Percentiles rank a stretch among this genome's conserved stretches.
phyloP scores from a whole-genome alignment of 1,284 basidiomycete genomes.

The Trichosporon sp. region DNA sequence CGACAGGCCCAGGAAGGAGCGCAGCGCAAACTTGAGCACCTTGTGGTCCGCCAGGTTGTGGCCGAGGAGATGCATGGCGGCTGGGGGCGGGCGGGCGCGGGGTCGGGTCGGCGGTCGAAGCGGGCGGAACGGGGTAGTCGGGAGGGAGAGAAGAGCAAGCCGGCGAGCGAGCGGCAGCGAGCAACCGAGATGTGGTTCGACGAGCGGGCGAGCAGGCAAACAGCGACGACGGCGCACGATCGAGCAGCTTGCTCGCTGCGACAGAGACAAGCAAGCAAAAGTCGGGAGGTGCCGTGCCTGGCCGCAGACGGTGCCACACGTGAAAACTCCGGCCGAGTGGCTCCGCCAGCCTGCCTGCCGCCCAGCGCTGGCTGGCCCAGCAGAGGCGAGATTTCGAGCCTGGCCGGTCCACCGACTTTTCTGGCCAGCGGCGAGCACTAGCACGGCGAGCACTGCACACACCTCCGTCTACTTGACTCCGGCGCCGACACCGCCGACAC shows the following conservation, averaged over 20 bases:
- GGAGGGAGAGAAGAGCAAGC: background rate
- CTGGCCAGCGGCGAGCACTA: background rate
- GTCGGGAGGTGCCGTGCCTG: slow-evolving; percentile 11
- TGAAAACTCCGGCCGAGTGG: slow-evolving; percentile 4
- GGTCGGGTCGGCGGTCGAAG: background rate
- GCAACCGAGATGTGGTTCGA: background rate
- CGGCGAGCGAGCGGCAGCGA: background rate
- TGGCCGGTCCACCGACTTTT: background rate
- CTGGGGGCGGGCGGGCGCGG: no score
- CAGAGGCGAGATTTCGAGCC: slow-evolving; percentile 13
- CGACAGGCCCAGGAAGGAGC: slow-evolving; percentile 55
- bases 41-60: slow-evolving; percentile 53
- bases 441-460: background rate
- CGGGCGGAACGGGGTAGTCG: background rate
- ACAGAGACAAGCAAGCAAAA: slow-evolving; percentile 9
- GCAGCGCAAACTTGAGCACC: slow-evolving; percentile 53
- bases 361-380: background rate
- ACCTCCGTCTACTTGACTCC: no score
- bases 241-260: no score
- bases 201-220: background rate
- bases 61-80: slow-evolving; percentile 51
- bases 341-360: background rate
- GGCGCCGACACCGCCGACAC: background rate
- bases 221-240: background rate
- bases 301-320: slow-evolving; percentile 12